These are phyloP conservation scores for Sporothrix phasma DNA, from an alignment of 2,329 filamentous ascomycete genomes.

Conservation along the genomic window DNA sequence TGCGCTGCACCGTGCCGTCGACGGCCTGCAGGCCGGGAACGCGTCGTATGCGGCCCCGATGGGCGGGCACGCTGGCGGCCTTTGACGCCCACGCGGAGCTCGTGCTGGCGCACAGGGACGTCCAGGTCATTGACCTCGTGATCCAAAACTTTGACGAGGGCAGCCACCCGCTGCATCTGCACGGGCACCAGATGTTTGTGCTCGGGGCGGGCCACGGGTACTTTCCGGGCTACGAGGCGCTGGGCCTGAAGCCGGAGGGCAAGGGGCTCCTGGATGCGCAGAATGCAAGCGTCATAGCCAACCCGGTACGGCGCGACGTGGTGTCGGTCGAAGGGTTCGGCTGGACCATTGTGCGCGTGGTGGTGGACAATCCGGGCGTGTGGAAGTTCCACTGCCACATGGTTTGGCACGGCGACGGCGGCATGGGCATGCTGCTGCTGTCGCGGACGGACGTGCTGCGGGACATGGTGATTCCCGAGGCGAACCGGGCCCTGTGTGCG, in stretches of 20 bases:
- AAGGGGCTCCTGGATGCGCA: conserved; percentile 28
- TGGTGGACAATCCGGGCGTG: conserved; percentile 40
- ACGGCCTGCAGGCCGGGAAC: conserved; percentile 33
- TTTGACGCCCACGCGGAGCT: conserved; percentile 37
- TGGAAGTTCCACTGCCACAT: conserved; percentile 34
- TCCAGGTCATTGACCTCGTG: conserved; percentile 60
- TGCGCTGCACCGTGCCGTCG: conserved; percentile 40
- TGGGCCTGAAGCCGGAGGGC: conserved; percentile 27
- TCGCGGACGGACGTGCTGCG: conserved; percentile 37
- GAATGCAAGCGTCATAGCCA: conserved; percentile 27
- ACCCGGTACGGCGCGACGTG: conserved; percentile 39
- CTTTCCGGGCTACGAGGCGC: conserved; percentile 33
- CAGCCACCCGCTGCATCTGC: conserved; percentile 22
- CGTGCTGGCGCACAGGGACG: conserved; percentile 51
- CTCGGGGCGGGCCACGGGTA: conserved; percentile 53
- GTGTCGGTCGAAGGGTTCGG: conserved; percentile 37
- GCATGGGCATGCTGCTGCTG: conserved; percentile 34
- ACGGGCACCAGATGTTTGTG: conserved; percentile 38
- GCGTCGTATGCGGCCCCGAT: conserved; percentile 38
- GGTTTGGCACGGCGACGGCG: conserved; percentile 30
- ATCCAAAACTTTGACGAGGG: conserved; percentile 31
- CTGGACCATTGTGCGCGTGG: conserved; percentile 39
- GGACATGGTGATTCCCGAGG: conserved; percentile 34
- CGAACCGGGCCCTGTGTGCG: conserved; percentile 37
- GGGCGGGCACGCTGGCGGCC: conserved; percentile 39